phyloP scores from a whole-genome alignment of 75 land plant genomes.

The Isoetes taiwanensis region DNA sequence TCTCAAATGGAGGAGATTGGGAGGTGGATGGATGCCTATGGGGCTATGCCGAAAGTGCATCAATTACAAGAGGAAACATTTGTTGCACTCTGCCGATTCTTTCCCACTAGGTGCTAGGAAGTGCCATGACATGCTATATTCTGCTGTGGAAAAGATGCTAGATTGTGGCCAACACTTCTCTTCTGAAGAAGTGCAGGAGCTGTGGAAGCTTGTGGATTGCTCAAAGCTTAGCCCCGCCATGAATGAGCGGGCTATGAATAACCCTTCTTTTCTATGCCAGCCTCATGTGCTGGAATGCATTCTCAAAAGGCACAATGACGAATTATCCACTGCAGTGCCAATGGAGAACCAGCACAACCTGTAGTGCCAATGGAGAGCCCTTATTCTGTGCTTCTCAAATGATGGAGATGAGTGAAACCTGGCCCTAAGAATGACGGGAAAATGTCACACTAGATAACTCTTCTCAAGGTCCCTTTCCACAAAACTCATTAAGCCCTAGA shows the following conservation, averaged over 20 bases:
- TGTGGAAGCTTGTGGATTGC: slow-evolving; percentile 30
- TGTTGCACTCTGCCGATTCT: slow-evolving; percentile 20
- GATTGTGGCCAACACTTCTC: too few species aligned
- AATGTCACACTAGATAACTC: too few species aligned
- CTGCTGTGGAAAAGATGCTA: slow-evolving; percentile 30
- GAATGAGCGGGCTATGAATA: slow-evolving; percentile 26
- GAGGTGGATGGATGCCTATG: slow-evolving; percentile 39
- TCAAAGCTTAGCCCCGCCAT: slow-evolving; percentile 19
- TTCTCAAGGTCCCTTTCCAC: too few species aligned
- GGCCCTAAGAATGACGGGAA: too few species aligned
- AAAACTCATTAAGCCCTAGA: too few species aligned
- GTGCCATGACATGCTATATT: slow-evolving; percentile 30
- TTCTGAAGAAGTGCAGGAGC: too few species aligned
- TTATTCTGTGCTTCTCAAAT: too few species aligned
- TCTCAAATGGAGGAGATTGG: slow-evolving; percentile 22
- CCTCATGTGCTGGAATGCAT: slow-evolving; percentile 34
- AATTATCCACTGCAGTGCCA: too few species aligned
- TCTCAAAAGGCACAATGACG: slow-evolving; percentile 25
- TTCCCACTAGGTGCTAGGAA: slow-evolving; percentile 17
- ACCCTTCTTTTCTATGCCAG: slow-evolving; percentile 25
- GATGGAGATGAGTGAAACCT: too few species aligned
- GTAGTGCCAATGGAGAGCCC: too few species aligned
- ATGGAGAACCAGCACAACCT: too few species aligned
- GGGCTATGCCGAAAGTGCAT: slow-evolving; percentile 22
- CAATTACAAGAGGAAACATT: slow-evolving; percentile 16